phyloP scores from a whole-genome alignment of 345 rosid genomes.

The Salix suchowensis region DNA sequence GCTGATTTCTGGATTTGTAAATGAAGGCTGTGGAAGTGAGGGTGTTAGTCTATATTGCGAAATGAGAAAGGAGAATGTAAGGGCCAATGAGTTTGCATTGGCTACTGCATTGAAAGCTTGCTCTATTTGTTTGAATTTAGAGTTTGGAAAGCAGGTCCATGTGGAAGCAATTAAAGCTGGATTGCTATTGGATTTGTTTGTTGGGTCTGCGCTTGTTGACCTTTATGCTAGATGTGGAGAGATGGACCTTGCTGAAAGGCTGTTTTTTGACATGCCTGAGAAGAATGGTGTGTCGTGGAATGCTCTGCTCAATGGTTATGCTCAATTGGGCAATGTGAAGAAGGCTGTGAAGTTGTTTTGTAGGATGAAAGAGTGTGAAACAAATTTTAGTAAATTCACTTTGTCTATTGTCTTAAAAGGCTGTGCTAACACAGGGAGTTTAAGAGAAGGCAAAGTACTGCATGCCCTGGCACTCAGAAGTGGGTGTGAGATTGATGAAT shows the following conservation, averaged over 20 bases:
- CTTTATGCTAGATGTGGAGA: conserved; percentile 41
- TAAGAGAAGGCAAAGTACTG: conserved; percentile 33
- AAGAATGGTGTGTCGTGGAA: conserved; percentile 42
- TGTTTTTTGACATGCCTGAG: conserved; percentile 32
- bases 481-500: conserved; percentile 35
- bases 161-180: conserved; percentile 36
- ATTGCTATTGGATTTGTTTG: conserved; percentile 29
- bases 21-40: conserved; percentile 20
- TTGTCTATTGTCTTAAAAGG: conserved; percentile 39
- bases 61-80: conserved; percentile 33
- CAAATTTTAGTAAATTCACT: conserved; percentile 30
- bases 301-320: conserved; percentile 43
- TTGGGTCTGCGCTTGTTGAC: conserved; percentile 46
- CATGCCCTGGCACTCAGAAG: conserved; percentile 38
- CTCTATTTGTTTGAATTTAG: conserved; percentile 28
- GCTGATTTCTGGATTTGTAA: conserved; percentile 31
- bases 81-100: conserved; percentile 34
- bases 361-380: conserved; percentile 30
- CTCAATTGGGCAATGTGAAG: conserved; percentile 25
- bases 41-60: conserved; percentile 24
- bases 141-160: conserved; percentile 41
- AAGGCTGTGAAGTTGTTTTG: conserved; percentile 31
- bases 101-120: conserved; percentile 42
- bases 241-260: conserved; percentile 35
- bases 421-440: conserved; percentile 25